Base-by-base conservation (phyloP, 345 rosid genomes). In the Zanthoxylum bungeanum region DNA sequence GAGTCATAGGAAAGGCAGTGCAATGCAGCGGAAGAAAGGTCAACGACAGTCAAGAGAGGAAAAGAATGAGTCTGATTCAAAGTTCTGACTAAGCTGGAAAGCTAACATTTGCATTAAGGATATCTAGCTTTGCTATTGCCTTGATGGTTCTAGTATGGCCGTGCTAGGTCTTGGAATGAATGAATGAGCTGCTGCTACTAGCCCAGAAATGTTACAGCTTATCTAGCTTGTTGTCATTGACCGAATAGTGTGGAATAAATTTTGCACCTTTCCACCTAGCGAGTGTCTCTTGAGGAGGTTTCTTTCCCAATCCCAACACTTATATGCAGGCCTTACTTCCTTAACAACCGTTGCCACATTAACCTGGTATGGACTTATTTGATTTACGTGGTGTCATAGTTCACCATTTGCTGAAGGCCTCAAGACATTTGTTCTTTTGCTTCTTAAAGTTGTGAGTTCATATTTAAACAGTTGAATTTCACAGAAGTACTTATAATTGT, bases 1-100 rank as follows among this genome's bases (percentile, higher is more conserved):
- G 22, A 70, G 63, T 70, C 51, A 42, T 36, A 24, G 49, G 76
- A 78, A 60, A 70, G 75, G 80, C n/a, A 74, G 68, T 4, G 57
- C 21, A 28, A 49, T 27, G 8, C 58, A 51, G 66, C 12, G 21
- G 19, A 75, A 75, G 25, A 77, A 71, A 69, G 17, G 60, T 69
- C 60, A 39, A 24, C 22, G 33, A 16, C 39, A 64, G 64, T 61
- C 68, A 51, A 63, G 65, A 36, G 75, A 9, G 60, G 62, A 37
- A 69, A 78, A 51, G 33, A 49, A 28, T n/a, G 31, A n/a, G 56
- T 55, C 70, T 14, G 19, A 51, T 19, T 47, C 25, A 28, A 42
- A 59, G 46, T 31, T 21, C 64, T 30, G 40, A 19, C 42, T 39
- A 34, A 51, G 44, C 25, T 30, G 58, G 59, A 52, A 42, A 11